Evolutionary conservation across 148 eudicot species (phyloP), one percentile per base, ranked within the genome.

Genomic region (Rhododendron williamsianum): DNA sequence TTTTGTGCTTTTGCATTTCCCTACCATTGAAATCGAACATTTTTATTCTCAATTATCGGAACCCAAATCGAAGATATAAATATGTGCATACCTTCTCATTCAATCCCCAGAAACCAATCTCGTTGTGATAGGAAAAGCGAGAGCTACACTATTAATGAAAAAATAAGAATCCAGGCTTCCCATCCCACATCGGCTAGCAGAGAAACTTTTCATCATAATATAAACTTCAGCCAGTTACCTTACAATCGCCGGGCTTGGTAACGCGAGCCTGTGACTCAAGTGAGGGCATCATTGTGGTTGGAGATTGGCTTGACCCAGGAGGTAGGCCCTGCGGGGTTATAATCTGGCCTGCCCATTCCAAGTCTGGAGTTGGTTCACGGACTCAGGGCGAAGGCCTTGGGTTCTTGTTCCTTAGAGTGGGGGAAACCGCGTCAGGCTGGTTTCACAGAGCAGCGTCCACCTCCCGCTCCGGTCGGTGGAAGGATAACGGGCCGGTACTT

Each of bases 171-270:
- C 9, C 36, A 69, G 36, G 12, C 10, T 23, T 23, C 3, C n/a
- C 3, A 12, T 30, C 76, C 76, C 76, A 71, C 76, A 71, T 71
- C 41, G 38, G 76, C 76, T 30, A 3, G 7, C 9, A 4, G 1
- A 4, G 1, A 30, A 4, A 4, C 76, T 4, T 12, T 12, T 3
- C 0, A 2, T 12, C 7, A 0, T 4, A 1, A 71, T 71, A 71
- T 71, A 71, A 33, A 0, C 36, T 71, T 12, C 16, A 27, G 76
- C 38, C 0, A 1, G 0, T 0, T 0, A 0, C 0, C 1, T 0
- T 3, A 0, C 0, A 0, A 69, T 3, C 0, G 76, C 76, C 38
- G 76, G 76, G 76, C 76, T 33, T 10, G 38, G 38, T 27, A 71
- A 27, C 19, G 15, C 0, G 2, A 71, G 76, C 76, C 18, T 71